phyloP scores from a whole-genome alignment of 306 rosid species.

The Inga laurina region DNA sequence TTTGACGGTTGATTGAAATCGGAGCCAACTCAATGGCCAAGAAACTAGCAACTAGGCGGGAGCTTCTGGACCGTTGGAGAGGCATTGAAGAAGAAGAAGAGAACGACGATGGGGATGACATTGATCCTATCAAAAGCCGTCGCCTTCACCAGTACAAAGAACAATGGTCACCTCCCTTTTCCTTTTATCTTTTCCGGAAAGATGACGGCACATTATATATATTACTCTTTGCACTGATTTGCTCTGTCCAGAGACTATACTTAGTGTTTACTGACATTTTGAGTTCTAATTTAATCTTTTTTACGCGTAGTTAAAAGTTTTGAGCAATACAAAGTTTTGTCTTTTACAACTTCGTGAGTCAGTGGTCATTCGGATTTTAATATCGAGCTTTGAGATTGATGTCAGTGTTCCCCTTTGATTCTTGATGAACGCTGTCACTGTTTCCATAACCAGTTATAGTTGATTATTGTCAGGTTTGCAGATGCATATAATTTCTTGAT shows the following conservation, averaged over 20 bases:
- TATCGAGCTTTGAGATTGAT: constrained; percentile 4
- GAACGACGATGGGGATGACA: constrained; percentile 44
- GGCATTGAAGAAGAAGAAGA: constrained; percentile 64
- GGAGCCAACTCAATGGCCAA: constrained; percentile 39
- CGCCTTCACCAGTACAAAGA: constrained; percentile 70
- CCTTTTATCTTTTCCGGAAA: neutral
- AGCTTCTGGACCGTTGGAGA: constrained; percentile 75
- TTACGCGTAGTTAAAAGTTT: constrained; percentile 14
- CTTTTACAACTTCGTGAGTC: constrained; percentile 13
- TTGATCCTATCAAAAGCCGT: constrained; percentile 43
- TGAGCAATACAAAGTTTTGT: neutral
- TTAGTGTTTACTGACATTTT: neutral
- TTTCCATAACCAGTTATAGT: constrained; percentile 25
- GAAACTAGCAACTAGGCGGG: constrained; percentile 44
- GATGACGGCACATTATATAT: neutral
- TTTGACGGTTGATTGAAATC: neutral
- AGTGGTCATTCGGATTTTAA: constrained; percentile 6
- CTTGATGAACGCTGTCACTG: neutral
- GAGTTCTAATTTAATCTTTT: neutral
- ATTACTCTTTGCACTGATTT: neutral
- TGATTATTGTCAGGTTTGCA: constrained; percentile 67
- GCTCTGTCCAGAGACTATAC: neutral
- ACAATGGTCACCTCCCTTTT: constrained; percentile 50
- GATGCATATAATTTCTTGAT: constrained; percentile 76
- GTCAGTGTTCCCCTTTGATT: constrained; percentile 15